Conservation (phyloP, 2,329 filamentous ascomycete genomes). For the Apiospora aurea region DNA sequence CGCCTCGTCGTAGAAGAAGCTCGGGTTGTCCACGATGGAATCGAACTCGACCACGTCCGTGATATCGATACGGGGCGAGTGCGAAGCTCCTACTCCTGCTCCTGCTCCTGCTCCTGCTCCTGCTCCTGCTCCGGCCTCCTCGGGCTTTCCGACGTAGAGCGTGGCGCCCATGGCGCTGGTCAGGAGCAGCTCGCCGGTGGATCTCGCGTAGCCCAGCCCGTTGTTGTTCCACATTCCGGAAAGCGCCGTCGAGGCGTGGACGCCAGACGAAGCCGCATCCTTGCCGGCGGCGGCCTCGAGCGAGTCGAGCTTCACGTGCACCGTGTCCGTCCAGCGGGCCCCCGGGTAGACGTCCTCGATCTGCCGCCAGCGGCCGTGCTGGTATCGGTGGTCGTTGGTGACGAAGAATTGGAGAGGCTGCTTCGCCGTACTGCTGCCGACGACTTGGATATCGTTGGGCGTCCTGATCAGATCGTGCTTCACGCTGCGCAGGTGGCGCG, state of each 20-base stretch:
- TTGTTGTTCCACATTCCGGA: conserved; percentile 60
- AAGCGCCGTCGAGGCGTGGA: conserved; percentile 53
- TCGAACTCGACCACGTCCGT: conserved; percentile 52
- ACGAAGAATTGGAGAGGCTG: conserved; percentile 59
- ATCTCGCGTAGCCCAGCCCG: conserved; percentile 58
- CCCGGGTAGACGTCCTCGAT: conserved; percentile 54
- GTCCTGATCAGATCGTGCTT: conserved; percentile 60
- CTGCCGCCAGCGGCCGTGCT: conserved; percentile 52
- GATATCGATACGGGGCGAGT: conserved; percentile 46
- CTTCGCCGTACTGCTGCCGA: conserved; percentile 42
- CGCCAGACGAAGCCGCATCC: conserved; percentile 38
- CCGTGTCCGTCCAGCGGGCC: conserved; percentile 55
- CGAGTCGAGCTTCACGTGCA: conserved; percentile 51
- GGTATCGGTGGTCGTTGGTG: conserved; percentile 66
- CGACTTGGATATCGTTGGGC: conserved; percentile 60
- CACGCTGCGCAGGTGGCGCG: conserved; percentile 59
- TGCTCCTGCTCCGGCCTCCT: conserved; percentile 25
- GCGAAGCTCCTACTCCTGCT: conserved; percentile 31
- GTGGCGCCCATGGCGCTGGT: conserved; percentile 52
- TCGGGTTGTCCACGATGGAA: conserved; percentile 62
- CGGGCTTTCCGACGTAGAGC: conserved; percentile 49
- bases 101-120: conserved; percentile 27
- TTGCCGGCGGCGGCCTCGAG: conserved; percentile 32
- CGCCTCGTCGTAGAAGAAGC: conserved; percentile 58
- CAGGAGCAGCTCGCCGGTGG: conserved; percentile 50